A percentile compares a stretch with the other conserved stretches of the same genome.
These are phyloP conservation scores for Chrysoporthe cubensis DNA, from an alignment of 2,329 filamentous ascomycete species.

Conservation along the genomic window DNA sequence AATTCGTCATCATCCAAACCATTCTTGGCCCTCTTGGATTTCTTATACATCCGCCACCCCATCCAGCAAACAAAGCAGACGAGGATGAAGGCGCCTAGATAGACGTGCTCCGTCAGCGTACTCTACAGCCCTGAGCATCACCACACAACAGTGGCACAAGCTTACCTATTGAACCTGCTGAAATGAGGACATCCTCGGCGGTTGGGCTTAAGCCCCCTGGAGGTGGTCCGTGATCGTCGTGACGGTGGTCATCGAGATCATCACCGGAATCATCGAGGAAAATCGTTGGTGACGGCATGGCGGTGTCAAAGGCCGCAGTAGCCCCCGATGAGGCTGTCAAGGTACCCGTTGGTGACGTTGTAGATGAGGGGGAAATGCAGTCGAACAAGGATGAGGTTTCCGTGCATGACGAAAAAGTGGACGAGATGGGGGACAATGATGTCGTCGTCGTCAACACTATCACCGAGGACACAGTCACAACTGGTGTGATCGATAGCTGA, in stretches of 20 bases:
- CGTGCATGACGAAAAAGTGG: background rate
- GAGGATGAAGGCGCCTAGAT: slow-evolving; percentile 48
- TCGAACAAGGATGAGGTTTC: background rate
- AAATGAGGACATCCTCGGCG: slow-evolving; percentile 39
- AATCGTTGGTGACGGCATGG: slow-evolving; percentile 17
- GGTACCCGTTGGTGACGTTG: slow-evolving; percentile 6
- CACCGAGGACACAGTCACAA: slow-evolving; percentile 26
- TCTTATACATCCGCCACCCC: slow-evolving; percentile 45
- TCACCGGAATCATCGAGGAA: slow-evolving; percentile 24
- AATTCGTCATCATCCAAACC: slow-evolving; percentile 23
- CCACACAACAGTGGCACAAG: background rate
- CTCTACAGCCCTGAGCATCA: background rate
- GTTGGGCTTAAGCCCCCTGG: slow-evolving; percentile 31
- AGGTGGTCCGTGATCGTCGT: slow-evolving; percentile 2
- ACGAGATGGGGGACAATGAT: background rate
- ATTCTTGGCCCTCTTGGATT: slow-evolving; percentile 35
- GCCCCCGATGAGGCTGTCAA: slow-evolving; percentile 7
- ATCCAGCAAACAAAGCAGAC: slow-evolving; percentile 51
- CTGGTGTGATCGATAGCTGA: slow-evolving; percentile 6
- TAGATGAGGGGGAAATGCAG: background rate
- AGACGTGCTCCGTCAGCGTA: background rate
- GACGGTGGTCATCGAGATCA: slow-evolving; percentile 4
- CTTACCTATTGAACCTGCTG: slow-evolving; percentile 42
- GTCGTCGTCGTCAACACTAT: slow-evolving; percentile 27
- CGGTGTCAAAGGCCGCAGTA: slow-evolving; percentile 20